Percentiles rank a stretch among this genome's conserved stretches.
These are phyloP conservation scores for Physcomitrellopsis africana DNA, from an alignment of 225 moss, liverwort and hornwort genomes.

Conservation along the genomic window DNA sequence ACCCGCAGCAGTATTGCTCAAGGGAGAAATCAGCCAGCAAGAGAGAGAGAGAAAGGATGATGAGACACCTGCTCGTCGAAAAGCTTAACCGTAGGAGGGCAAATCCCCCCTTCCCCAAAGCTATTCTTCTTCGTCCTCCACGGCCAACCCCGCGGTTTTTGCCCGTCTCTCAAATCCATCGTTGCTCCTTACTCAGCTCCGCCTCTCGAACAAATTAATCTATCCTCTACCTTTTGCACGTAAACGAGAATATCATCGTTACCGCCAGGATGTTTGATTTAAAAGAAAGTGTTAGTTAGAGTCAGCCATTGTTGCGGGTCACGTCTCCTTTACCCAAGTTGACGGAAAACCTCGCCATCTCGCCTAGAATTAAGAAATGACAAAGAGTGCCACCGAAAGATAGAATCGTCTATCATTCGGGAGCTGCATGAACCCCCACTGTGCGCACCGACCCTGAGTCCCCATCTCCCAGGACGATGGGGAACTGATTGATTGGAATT, in stretches of 20 bases:
- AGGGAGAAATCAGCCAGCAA: neutral
- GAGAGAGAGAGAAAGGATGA: neutral
- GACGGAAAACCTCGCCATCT: neutral
- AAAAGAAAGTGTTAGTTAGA: too few relatives aligned
- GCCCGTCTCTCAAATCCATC: constrained; percentile 50
- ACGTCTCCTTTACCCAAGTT: neutral
- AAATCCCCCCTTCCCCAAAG: constrained; percentile 33
- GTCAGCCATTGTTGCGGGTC: neutral
- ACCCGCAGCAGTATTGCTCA: constrained; percentile 18
- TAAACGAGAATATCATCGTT: constrained; percentile 4
- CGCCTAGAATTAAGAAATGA: neutral
- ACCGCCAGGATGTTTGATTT: neutral
- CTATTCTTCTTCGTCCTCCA: constrained; percentile 54
- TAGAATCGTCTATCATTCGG: neutral
- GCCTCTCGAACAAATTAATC: constrained; percentile 9
- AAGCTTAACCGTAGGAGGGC: constrained; percentile 39
- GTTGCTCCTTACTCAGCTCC: constrained; percentile 4
- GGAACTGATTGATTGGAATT: neutral
- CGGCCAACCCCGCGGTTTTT: constrained; percentile 51
- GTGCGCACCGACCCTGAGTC: neutral
- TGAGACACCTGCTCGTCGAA: constrained; percentile 51
- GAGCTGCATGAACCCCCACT: neutral
- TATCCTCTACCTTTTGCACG: constrained; percentile 28
- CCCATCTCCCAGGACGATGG: constrained; percentile 1
- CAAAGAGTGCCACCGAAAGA: neutral